Base-by-base conservation (phyloP, 192 early-diverging fungal species). In the Jimgerdemannia flammicorona region DNA sequence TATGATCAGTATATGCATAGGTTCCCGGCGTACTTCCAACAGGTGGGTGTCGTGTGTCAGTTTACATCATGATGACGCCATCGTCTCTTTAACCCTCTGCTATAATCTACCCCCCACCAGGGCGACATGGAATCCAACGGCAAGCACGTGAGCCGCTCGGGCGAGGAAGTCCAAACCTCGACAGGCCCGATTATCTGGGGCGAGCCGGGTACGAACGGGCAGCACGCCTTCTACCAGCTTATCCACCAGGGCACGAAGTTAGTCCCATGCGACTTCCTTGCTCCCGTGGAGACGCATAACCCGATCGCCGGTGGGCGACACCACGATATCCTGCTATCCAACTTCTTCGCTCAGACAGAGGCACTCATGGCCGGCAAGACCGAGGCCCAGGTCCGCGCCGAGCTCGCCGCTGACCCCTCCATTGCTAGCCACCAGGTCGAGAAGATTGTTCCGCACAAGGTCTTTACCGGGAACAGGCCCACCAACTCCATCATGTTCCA, bases 101-200 rank as follows among this genome's bases (percentile, higher is more conserved):
- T 40, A 29, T 42, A 43, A 18, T 9, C 40, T 72, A 3, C 42
- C 67, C 40, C 9, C 74, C 64, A 43, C 18, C 78, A 94, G 87
- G 98, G 98, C 74, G 96, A 99, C 84, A 99, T 99, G 98, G 98
- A 99, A 83, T 97, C 95, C 19, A 99, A 99, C 79, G 97, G 97
- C 80, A 99, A 99, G 84, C 95, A 93, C 75, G 87, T 93, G 68
- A 93, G 94, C 70, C 92, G 96, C 69, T 87, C 91, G 79, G 94
- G 94, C 77, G 84, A 87, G 66, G 81, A 84, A 42, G 92, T 98
- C 49, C 84, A 93, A 74, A 94, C 96, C 84, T 86, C 90, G 70
- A 96, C 97, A 43, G 96, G 97, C 44, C 98, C 98, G 29, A 97
- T 98, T 81, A 98, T 99, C 78, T 98, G 97, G 94, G 98, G 98